phyloP scores from a whole-genome alignment of 140 eudicot genomes.

The Erigeron philadelphicus region DNA sequence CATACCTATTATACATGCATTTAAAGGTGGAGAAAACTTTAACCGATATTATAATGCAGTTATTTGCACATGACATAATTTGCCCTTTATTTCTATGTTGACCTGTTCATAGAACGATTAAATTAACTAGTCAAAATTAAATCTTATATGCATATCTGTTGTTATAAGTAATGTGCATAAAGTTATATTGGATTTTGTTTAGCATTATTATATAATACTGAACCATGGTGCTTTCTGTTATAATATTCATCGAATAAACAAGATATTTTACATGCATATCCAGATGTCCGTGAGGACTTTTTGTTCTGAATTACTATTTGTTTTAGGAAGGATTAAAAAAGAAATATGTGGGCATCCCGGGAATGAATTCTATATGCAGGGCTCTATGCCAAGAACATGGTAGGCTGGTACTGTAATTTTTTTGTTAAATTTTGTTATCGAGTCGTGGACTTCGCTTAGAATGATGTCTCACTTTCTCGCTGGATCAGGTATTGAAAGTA shows the following conservation, averaged over 20 bases:
- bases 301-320: conserved; percentile 25
- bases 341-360: conserved; percentile 86
- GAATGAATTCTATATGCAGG: conserved; percentile 92
- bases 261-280: conserved; percentile 4
- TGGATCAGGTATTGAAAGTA: conserved; percentile 65
- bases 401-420: conserved; percentile 11
- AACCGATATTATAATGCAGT: conserved; percentile 10
- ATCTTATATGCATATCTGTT: not conserved
- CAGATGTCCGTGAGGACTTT: not conserved
- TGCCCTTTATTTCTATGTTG: conserved; percentile 21
- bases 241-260: conserved; percentile 1
- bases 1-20: conserved; percentile 17
- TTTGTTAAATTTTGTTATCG: not conserved
- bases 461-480: conserved; percentile 5
- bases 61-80: conserved; percentile 25
- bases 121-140: not conserved
- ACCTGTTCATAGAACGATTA: conserved; percentile 24
- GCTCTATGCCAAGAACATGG: conserved; percentile 79
- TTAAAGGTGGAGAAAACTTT: conserved; percentile 12
- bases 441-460: conserved; percentile 3
- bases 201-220: not conserved
- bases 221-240: not conserved
- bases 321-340: conserved; percentile 65
- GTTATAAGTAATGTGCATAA: conserved; percentile 4
- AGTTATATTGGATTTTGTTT: conserved; percentile 2